These are phyloP conservation scores for Zalaria obscura DNA, from an alignment of 2,329 filamentous ascomycete species.

Conservation along the genomic window DNA sequence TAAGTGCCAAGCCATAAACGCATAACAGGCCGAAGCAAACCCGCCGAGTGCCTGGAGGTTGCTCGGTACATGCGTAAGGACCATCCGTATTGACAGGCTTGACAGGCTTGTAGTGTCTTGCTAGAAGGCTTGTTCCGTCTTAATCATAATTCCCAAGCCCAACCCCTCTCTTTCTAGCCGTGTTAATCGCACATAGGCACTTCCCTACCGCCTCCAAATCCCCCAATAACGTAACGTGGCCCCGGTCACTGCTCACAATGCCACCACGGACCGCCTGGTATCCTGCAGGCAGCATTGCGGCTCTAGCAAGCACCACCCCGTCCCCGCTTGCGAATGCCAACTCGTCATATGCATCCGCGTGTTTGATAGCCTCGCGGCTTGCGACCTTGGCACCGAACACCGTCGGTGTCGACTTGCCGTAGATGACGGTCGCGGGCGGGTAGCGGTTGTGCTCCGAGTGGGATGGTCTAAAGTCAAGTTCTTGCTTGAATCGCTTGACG, in stretches of 20 bases:
- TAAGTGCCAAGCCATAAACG: neutral
- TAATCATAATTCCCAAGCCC: slow-evolving; percentile 37
- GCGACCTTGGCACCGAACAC: slow-evolving; percentile 68
- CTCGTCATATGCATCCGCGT: slow-evolving; percentile 69
- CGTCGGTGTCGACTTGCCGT: slow-evolving; percentile 75
- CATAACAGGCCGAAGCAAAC: neutral
- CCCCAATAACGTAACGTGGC: slow-evolving; percentile 76
- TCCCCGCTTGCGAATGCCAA: slow-evolving; percentile 78
- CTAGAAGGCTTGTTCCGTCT: neutral
- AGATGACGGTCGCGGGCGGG: slow-evolving; percentile 70
- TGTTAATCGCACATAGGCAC: slow-evolving; percentile 54
- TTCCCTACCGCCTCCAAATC: slow-evolving; percentile 69
- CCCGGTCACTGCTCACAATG: slow-evolving; percentile 64
- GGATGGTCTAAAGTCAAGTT: slow-evolving; percentile 47
- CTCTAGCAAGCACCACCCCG: slow-evolving; percentile 72
- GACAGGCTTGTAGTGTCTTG: neutral
- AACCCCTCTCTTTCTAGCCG: slow-evolving; percentile 57
- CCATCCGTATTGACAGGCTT: neutral
- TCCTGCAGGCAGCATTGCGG: slow-evolving; percentile 71
- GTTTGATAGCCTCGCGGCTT: slow-evolving; percentile 58
- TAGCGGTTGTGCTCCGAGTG: slow-evolving; percentile 58
- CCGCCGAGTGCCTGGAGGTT: neutral
- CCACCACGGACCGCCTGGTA: slow-evolving; percentile 64
- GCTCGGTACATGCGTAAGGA: neutral
- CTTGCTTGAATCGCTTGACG: slow-evolving; percentile 60